These are phyloP conservation scores for Penicillium salamii DNA, from an alignment of 495 filamentous ascomycete species.

Conservation along the genomic window DNA sequence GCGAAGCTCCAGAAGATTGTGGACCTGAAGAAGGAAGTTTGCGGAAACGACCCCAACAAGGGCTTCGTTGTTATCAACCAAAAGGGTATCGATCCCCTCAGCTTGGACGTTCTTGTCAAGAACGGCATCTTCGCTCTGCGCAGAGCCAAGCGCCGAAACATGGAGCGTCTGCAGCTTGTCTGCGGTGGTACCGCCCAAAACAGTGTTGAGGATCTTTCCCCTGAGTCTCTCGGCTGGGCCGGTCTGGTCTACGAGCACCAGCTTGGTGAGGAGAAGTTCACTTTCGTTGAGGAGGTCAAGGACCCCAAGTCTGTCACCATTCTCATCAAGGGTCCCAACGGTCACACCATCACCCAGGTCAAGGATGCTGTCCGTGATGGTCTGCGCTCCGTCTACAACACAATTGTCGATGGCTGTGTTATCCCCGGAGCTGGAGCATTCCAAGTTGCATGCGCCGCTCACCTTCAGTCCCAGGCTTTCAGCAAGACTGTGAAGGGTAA, in stretches of 20 bases:
- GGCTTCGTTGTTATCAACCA: constrained; percentile 98
- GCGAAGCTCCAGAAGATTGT: constrained; percentile 97
- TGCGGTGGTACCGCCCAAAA: constrained; percentile 91
- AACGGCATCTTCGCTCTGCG: constrained; percentile 94
- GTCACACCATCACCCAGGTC: constrained; percentile 93
- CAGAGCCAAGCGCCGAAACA: constrained; percentile 94
- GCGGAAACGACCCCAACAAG: constrained; percentile 91
- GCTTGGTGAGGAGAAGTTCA: constrained; percentile 98
- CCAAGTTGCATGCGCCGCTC: constrained; percentile 90
- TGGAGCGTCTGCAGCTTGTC: constrained; percentile 94
- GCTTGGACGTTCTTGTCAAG: constrained; percentile 92
- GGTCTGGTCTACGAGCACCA: constrained; percentile 96
- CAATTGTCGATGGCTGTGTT: constrained; percentile 94
- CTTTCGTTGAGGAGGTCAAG: constrained; percentile 97
- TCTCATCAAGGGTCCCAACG: constrained; percentile 95
- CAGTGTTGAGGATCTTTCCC: constrained; percentile 88
- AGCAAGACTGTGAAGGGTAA: constrained; percentile 91
- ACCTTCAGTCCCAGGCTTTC: constrained; percentile 80
- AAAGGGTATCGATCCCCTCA: constrained; percentile 97
- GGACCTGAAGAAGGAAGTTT: constrained; percentile 96
- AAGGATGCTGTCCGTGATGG: constrained; percentile 97
- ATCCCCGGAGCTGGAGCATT: constrained; percentile 94
- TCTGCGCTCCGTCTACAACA: constrained; percentile 93
- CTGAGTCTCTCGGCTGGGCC: constrained; percentile 92
- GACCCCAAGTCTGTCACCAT: constrained; percentile 98